Evolutionary conservation across 1,284 basidiomycete genomes (phyloP).

Genomic region (Stygiomarasmius scandens): DNA sequence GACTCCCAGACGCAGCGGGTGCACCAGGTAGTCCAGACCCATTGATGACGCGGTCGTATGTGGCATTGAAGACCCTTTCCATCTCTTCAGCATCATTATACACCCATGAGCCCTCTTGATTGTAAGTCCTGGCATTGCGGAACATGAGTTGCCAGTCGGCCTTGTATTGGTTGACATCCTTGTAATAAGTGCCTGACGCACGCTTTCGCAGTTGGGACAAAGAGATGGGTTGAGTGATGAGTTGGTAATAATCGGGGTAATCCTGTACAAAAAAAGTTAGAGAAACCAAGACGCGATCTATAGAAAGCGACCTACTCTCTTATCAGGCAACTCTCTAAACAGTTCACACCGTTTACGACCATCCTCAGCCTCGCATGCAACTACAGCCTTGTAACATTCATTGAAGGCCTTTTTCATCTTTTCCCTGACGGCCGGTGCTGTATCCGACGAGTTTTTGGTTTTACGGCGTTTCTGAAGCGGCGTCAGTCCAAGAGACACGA

Average conservation of each 20-base stretch:
- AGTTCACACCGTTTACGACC: constrained; percentile 83
- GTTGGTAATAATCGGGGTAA: constrained; percentile 90
- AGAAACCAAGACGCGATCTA: constrained; percentile 5
- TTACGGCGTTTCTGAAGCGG: constrained; percentile 74
- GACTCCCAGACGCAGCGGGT: constrained; percentile 38
- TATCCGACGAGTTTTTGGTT: constrained; percentile 51
- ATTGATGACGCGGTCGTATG: constrained; percentile 59
- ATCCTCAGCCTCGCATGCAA: constrained; percentile 71
- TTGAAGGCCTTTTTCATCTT: constrained; percentile 87
- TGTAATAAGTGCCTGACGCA: constrained; percentile 74
- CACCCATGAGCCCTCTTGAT: constrained; percentile 89
- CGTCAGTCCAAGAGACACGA: constrained; percentile 7
- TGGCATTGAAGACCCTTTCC: constrained; percentile 80
- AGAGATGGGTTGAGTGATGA: constrained; percentile 82
- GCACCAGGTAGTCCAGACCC: constrained; percentile 79
- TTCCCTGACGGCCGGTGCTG: constrained; percentile 60
- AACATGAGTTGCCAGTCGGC: constrained; percentile 92
- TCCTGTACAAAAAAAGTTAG: constrained; percentile 47
- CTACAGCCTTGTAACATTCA: constrained; percentile 80
- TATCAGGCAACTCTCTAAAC: constrained; percentile 81
- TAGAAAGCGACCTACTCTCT: constrained; percentile 49
- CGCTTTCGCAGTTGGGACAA: constrained; percentile 88
- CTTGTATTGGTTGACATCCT: constrained; percentile 72
- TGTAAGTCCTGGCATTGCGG: constrained; percentile 89
- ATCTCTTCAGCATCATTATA: constrained; percentile 93